Evolutionary conservation across 1,284 basidiomycete species (phyloP), one percentile per base, ranked within the genome.

Genomic region (Schizopora paradoxa): DNA sequence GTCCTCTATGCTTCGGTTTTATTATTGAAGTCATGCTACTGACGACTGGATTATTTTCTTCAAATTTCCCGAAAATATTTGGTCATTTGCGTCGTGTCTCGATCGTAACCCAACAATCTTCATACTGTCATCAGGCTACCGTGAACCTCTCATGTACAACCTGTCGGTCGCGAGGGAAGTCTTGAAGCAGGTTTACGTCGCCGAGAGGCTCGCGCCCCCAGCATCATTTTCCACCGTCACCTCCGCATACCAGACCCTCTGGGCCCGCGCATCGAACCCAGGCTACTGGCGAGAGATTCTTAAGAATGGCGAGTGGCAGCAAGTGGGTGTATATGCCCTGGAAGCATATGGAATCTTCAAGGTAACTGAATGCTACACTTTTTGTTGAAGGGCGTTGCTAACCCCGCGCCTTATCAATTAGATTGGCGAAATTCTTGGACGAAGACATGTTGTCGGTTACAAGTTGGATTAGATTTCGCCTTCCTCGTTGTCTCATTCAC

Each of bases 291-390:
- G 79, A 32, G 70, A 81, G 52, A 64, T 86, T 16, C 62, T 82
- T 22, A 68, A 74, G 59, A 84, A 74, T 46, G 93, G 93, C 31
- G 83, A 91, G 57, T 85, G 86, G 75, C 79, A 79, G 32, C 79
- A 77, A 55, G 69, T 93, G 19, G 87, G 79, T 31, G 68, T 98
- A 45, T 95, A 94, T 63, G 93, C 83, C 43, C 66, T 91, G 25
- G 94, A 97, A 67, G 88, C 87, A 33, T 90, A 91, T 61, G 83
- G 84, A 27, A 86, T 93, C 58, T 93, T 86, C 72, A 88, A 86
- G 71, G 84, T 82, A 51, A 2, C 2, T 40, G 36, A 26, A 28
- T 16, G 6, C 19, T 28, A 11, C 25, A 13, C 14, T 41, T 45
- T 38, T 8, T 27, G 5, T 21, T 29, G 19, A 5, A 10, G 5